Percentiles rank a stretch among this genome's conserved stretches.
Evolutionary conservation across 2,329 filamentous ascomycete genomes (phyloP).

Genomic region (Celoporthe dispersa): DNA sequence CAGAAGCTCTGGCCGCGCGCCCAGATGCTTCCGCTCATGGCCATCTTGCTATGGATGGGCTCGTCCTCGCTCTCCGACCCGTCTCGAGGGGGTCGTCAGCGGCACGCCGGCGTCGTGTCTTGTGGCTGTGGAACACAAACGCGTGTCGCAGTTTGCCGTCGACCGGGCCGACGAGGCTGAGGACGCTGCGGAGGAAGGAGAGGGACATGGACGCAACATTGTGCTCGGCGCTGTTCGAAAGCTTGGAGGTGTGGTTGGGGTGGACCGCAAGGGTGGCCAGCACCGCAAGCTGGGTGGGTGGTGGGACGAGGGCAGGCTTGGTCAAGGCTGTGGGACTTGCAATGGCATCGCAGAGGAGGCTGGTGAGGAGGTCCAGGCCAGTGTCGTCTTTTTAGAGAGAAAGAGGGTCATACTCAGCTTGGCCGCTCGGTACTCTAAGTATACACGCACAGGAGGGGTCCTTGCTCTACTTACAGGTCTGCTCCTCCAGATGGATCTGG

Average conservation of each 20-base stretch:
- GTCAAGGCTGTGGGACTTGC: constrained; percentile 33
- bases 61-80: constrained; percentile 50
- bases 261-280: constrained; percentile 84
- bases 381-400: constrained; percentile 48
- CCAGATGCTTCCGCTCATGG: constrained; percentile 71
- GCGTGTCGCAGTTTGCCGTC: constrained; percentile 72
- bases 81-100: constrained; percentile 33
- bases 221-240: constrained; percentile 62
- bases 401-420: neutral
- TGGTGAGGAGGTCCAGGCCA: constrained; percentile 67
- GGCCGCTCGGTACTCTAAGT: constrained; percentile 1
- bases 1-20: constrained; percentile 84
- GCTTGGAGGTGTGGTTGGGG: constrained; percentile 76
- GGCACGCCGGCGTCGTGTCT: constrained; percentile 37
- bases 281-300: constrained; percentile 74
- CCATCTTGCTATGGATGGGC: constrained; percentile 61
- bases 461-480: constrained; percentile 48
- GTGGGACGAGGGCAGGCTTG: constrained; percentile 65
- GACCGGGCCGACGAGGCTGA: constrained; percentile 69
- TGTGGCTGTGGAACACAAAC: constrained; percentile 64
- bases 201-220: constrained; percentile 70
- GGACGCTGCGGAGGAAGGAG: constrained; percentile 70
- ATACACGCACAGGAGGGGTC: neutral
- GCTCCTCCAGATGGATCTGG: constrained; percentile 76
- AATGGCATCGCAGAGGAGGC: constrained; percentile 61